phyloP scores from a whole-genome alignment of 1,284 basidiomycete genomes.

The Sanghuangporus sanghuang region DNA sequence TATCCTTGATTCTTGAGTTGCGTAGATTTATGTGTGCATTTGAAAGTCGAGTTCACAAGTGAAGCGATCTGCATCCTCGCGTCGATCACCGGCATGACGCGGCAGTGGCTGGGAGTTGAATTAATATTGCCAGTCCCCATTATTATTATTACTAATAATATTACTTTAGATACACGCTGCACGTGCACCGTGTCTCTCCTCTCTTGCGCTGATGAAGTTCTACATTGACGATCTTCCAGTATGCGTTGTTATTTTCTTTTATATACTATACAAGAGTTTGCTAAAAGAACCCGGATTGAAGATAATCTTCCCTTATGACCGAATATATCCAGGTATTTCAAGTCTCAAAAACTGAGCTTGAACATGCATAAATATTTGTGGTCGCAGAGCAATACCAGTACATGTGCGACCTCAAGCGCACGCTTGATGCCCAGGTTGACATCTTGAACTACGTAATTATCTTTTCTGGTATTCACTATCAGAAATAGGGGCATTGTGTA shows the following conservation, averaged over 20 bases:
- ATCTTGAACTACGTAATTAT: background rate
- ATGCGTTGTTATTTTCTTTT: slow-evolving; percentile 21
- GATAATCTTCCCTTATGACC: slow-evolving; percentile 92
- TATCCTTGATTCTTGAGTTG: too few species aligned
- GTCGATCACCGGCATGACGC: too few species aligned
- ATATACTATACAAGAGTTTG: too few species aligned
- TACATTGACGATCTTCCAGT: slow-evolving; percentile 93
- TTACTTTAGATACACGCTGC: background rate
- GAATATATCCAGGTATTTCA: slow-evolving; percentile 72
- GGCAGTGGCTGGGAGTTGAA: too few species aligned
- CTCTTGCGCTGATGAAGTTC: slow-evolving; percentile 76
- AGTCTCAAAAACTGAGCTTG: background rate
- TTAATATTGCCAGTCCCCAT: too few species aligned
- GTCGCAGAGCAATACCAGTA: slow-evolving; percentile 92
- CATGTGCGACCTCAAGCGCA: slow-evolving; percentile 97
- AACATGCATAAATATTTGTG: slow-evolving; percentile 14
- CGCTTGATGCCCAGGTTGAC: slow-evolving; percentile 82
- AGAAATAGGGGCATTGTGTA: slow-evolving; percentile 87
- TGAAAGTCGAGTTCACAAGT: too few species aligned
- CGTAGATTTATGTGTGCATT: too few species aligned
- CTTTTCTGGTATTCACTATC: background rate
- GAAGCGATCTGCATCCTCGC: too few species aligned
- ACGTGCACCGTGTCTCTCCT: background rate
- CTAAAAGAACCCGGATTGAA: slow-evolving; percentile 27
- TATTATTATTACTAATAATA: too few species aligned